Evolutionary conservation across 176 grass and related monocot genomes (phyloP), one percentile per base, ranked within the genome.

Genomic region (Cenchrus fungigraminus): DNA sequence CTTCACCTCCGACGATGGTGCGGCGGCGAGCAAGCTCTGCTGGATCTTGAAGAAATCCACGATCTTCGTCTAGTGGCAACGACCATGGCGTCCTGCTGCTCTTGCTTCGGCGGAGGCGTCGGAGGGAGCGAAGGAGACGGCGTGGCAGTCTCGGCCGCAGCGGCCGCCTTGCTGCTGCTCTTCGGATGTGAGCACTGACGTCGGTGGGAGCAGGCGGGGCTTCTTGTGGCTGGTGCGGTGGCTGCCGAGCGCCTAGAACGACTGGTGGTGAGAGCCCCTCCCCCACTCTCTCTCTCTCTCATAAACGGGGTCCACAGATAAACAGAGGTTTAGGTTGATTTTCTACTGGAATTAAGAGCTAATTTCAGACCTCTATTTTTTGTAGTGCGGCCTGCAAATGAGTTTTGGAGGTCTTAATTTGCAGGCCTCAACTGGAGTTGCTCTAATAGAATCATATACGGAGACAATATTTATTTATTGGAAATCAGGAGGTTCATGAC

Each of bases 151-250:
- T 22, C 63, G 3, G 6, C 29, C 0, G 61, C 31, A 25, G 25
- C 25, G 1, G 62, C 34, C 43, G 14, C 8, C 5, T 0, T 44
- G 43, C 54, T 74, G 22, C 25, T 25, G 25, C 25, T 53, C 54
- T 25, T 84, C 86, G 28, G 68, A 37, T 20, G 56, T 20, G 46
- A 4, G 49, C 78, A 25, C 25, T 25, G 25, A 25, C 25, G 13
- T 15, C 52, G 62, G 58, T 0, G 29, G 56, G 0, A 81, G 58
- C 52, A 86, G 81, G 54, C 85, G 91, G 0, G 91, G 91, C 76
- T 98, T 98, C 93, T 90, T 95, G 91, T 98, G 95, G 76, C 95
- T 98, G 61, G 95, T 92, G 31, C 97, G 97, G 93, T 99, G 97
- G 11, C 97, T 93, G 17, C 97, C 93, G n/a, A 99, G 97, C 10